Percentiles rank a stretch among this genome's conserved stretches.
These are phyloP conservation scores for Phtheirospermum japonicum DNA, from an alignment of 257 asterid genomes.

Conservation along the genomic window DNA sequence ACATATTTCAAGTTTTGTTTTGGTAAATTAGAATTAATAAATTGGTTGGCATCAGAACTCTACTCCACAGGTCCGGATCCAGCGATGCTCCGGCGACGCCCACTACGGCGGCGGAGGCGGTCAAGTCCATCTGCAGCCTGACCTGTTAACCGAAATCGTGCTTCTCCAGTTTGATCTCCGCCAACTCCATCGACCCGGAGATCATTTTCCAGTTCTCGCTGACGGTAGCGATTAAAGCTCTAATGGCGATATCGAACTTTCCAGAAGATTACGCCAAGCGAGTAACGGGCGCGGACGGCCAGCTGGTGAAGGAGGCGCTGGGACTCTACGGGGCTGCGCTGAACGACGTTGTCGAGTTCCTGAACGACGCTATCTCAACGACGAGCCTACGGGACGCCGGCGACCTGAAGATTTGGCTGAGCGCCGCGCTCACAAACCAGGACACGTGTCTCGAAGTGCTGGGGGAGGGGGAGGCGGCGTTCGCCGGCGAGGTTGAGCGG, in stretches of 20 bases:
- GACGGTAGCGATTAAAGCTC: slow-evolving; percentile 36
- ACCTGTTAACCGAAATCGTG: too few relatives aligned
- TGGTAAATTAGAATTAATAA: too few relatives aligned
- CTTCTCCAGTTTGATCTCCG: too few relatives aligned
- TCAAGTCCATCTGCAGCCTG: too few relatives aligned
- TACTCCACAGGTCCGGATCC: slow-evolving; percentile 34
- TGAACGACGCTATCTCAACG: not conserved
- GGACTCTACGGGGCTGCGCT: too few relatives aligned
- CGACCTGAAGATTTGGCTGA: slow-evolving; percentile 66
- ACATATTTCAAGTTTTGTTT: too few relatives aligned
- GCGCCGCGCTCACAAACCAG: slow-evolving; percentile 56
- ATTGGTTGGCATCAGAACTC: too few relatives aligned
- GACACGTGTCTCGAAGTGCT: slow-evolving; percentile 76
- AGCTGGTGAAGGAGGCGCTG: too few relatives aligned
- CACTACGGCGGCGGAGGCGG: slow-evolving; percentile 26
- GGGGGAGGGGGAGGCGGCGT: too few relatives aligned
- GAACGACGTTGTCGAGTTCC: slow-evolving; percentile 58
- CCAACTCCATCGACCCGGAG: too few relatives aligned
- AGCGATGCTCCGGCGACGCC: slow-evolving; percentile 1
- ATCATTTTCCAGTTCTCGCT: too few relatives aligned
- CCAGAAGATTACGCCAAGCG: slow-evolving; percentile 37
- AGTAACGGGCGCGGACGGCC: too few relatives aligned
- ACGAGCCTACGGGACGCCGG: not conserved
- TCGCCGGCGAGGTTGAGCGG: slow-evolving; percentile 32
- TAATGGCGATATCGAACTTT: slow-evolving; percentile 30